Conservation (phyloP, 768 basidiomycete genomes). For the Fomitopsis pulvina region DNA sequence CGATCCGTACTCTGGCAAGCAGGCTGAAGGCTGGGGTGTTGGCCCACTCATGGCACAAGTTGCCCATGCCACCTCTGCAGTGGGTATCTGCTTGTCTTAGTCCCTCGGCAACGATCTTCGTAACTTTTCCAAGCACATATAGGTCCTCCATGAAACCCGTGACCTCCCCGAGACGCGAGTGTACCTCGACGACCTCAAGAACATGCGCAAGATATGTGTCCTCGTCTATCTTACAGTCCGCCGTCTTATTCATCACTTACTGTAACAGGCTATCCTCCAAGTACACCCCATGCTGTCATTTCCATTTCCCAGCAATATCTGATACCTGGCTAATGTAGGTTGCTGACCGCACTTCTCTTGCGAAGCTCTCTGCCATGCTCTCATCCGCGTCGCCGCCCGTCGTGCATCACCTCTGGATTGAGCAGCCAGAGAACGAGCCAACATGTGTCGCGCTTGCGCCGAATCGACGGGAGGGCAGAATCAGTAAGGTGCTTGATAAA, state of each 20-base stretch:
- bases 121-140: background rate
- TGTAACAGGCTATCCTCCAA: conserved; percentile 33
- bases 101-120: background rate
- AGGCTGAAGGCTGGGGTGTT: conserved; percentile 37
- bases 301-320: background rate
- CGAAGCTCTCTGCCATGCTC: conserved; percentile 26
- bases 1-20: background rate
- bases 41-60: conserved; percentile 40
- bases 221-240: background rate
- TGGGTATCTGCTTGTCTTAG: conserved; percentile 11
- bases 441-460: conserved; percentile 39
- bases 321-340: conserved; percentile 20
- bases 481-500: conserved; percentile 38
- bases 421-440: conserved; percentile 36
- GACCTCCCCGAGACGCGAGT: conserved; percentile 30
- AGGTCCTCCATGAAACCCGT: conserved; percentile 36
- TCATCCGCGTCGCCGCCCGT: conserved; percentile 21
- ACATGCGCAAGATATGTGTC: conserved; percentile 35
- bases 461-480: conserved; percentile 28
- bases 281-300: conserved; percentile 14
- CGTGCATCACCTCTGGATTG: conserved; percentile 35
- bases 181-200: conserved; percentile 31
- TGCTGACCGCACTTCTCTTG: conserved; percentile 25
- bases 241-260: background rate
- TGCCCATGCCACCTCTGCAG: conserved; percentile 37